Base-by-base conservation (phyloP, 371 early-diverging fungal genomes). In the Zychaea mexicana region DNA sequence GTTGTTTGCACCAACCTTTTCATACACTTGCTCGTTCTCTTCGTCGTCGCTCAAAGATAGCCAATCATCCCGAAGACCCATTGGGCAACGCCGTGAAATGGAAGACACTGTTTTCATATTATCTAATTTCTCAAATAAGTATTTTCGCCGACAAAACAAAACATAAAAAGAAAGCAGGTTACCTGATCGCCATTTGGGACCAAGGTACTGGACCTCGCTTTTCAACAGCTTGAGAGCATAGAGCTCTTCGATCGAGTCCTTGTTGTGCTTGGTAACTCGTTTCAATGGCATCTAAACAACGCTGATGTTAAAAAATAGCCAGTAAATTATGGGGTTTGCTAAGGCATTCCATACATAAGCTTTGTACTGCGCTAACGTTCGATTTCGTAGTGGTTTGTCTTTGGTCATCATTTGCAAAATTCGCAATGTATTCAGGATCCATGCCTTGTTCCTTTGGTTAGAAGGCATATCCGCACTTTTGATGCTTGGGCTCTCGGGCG, bases 361-460 rank as follows among this genome's bases (percentile, higher is more conserved):
- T 70, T 93, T 95, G 83, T 92, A 93, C 63, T 92, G 92, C 1
- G 93, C 90, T 26, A 95, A 63, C 2, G 92, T 73, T 47, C 90
- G 58, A 30, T 91, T 81, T 17, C 95, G 86, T 54, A 90, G 88
- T 2, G 83, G 74, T 62, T 93, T 92, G 60, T 79, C 71, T 68
- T 93, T 94, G 0, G 92, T 90, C 32, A 95, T 53, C 78, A 91
- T 92, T 68, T 93, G 92, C 26, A 93, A 72, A n/a, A 93, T 84
- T 24, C 91, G 80, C 13, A 93, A 73, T 45, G 93, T 77, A 65
- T 89, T 84, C 67, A 91, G 89, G 7, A 91, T 74, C 42, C 90
- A 88, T 61, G 77, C 88, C 71, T 92, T 82, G 65, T 90, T 91
- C 27, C 89, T 45, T 28, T 66, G 58, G 38, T 74, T 76, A 45